Evolutionary conservation across 495 filamentous ascomycete species (phyloP).

Genomic region (Annulohypoxylon nitens): DNA sequence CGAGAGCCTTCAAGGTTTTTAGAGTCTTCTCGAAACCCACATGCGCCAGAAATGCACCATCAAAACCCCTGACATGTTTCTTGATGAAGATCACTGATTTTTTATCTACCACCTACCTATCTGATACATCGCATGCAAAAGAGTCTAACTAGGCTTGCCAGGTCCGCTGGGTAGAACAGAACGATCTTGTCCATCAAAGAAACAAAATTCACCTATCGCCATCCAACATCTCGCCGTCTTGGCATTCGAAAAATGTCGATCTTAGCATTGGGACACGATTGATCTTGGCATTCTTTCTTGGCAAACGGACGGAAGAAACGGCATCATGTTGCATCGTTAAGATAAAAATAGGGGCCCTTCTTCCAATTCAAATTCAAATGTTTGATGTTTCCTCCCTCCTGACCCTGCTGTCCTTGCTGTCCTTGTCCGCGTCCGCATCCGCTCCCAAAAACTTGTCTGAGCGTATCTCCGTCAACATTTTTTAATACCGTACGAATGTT

Average conservation of each 20-base stretch:
- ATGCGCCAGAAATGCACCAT: background rate
- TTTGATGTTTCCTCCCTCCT: slow-evolving; percentile 37
- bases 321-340: slow-evolving; percentile 44
- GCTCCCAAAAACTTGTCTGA: background rate
- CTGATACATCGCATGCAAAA: slow-evolving; percentile 20
- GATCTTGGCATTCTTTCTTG: slow-evolving; percentile 46
- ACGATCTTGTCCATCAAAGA: slow-evolving; percentile 17
- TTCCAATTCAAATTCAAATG: slow-evolving; percentile 23
- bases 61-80: slow-evolving; percentile 13
- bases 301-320: slow-evolving; percentile 47
- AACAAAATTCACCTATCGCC: slow-evolving; percentile 26
- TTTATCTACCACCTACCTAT: slow-evolving; percentile 24
- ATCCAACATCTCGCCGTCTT: slow-evolving; percentile 37
- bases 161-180: background rate
- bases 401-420: background rate
- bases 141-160: background rate
- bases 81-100: slow-evolving; percentile 5
- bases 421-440: slow-evolving; percentile 16
- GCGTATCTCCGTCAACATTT: background rate
- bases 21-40: background rate
- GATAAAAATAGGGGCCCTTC: slow-evolving; percentile 44
- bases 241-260: slow-evolving; percentile 40
- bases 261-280: slow-evolving; percentile 42
- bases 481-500: slow-evolving; percentile 26
- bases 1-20: background rate